Conservation (phyloP, 2,329 filamentous ascomycete genomes). For the Colletotrichum spaethianum region DNA sequence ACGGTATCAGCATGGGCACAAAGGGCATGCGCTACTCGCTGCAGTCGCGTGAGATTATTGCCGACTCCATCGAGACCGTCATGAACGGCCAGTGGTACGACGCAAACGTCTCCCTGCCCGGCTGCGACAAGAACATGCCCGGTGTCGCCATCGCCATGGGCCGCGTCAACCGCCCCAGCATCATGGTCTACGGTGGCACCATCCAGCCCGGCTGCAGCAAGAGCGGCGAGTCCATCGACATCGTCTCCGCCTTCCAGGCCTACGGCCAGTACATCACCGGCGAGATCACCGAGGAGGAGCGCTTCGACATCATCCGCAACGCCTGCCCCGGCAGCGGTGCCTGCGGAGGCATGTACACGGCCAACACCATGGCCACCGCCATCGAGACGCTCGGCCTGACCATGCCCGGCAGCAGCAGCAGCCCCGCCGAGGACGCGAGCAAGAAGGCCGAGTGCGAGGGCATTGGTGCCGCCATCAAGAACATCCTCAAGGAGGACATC, state of each 20-base stretch:
- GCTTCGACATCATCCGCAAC: conserved; percentile 94
- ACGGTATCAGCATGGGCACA: conserved; percentile 98
- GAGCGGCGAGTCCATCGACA: conserved; percentile 85
- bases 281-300: conserved; percentile 90
- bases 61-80: conserved; percentile 98
- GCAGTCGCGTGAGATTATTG: conserved; percentile 96
- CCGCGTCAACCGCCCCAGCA: conserved; percentile 89
- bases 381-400: conserved; percentile 92
- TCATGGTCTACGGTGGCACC: conserved; percentile 98
- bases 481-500: conserved; percentile 82
- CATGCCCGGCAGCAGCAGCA: conserved; percentile 85
- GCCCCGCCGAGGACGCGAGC: conserved; percentile 79
- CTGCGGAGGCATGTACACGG: conserved; percentile 92
- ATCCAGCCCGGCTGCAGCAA: conserved; percentile 92
- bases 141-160: conserved; percentile 95
- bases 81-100: conserved; percentile 99
- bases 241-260: conserved; percentile 97
- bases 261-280: conserved; percentile 96
- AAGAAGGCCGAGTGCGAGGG: conserved; percentile 82
- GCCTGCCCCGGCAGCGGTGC: conserved; percentile 81
- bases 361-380: conserved; percentile 94
- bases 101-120: conserved; percentile 94
- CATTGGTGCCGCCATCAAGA: conserved; percentile 81
- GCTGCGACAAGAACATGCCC: conserved; percentile 99
- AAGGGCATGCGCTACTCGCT: conserved; percentile 96